Percentiles rank a stretch among this genome's conserved stretches.
These are phyloP conservation scores for Tylopilus balloui DNA, from an alignment of 768 basidiomycete genomes.

Conservation along the genomic window DNA sequence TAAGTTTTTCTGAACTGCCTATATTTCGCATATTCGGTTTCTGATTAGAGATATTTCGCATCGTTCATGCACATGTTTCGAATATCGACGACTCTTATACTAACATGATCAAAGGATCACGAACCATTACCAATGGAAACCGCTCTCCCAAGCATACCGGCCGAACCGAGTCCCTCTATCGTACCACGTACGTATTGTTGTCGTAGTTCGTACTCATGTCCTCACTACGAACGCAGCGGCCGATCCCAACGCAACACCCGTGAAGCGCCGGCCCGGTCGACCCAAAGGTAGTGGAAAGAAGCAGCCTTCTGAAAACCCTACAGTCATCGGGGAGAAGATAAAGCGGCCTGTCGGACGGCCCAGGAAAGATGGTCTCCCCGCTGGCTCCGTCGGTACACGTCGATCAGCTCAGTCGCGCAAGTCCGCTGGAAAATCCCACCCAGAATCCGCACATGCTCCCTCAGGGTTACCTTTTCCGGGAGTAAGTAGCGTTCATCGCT, in stretches of 20 bases:
- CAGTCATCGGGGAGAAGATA: conserved; percentile 45
- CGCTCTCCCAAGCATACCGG: conserved; percentile 23
- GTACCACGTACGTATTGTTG: conserved; percentile 20
- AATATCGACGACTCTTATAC: conserved; percentile 16
- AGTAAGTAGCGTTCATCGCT: conserved; percentile 12
- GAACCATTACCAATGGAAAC: conserved; percentile 21
- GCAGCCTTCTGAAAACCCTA: conserved; percentile 37
- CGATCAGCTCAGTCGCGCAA: conserved; percentile 42
- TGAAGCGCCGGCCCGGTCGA: conserved; percentile 68
- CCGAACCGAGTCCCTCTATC: conserved; percentile 27
- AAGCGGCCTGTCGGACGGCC: conserved; percentile 81
- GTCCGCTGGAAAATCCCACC: conserved; percentile 28
- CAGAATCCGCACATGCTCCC: conserved; percentile 20
- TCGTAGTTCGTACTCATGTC: background rate
- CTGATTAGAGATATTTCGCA: conserved; percentile 30
- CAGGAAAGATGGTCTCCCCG: conserved; percentile 76
- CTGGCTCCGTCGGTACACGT: conserved; percentile 57
- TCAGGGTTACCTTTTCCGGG: conserved; percentile 32
- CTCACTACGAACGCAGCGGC: conserved; percentile 16
- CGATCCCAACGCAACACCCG: conserved; percentile 32
- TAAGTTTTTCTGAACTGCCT: conserved; percentile 29
- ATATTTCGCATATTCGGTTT: conserved; percentile 34
- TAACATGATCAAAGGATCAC: conserved; percentile 26
- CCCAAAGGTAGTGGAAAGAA: conserved; percentile 83
- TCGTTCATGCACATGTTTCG: conserved; percentile 12